Percentiles rank a stretch among this genome's conserved stretches.
phyloP scores from a whole-genome alignment of 1,139 yeast genomes.

The Kodamaea anthophila region DNA sequence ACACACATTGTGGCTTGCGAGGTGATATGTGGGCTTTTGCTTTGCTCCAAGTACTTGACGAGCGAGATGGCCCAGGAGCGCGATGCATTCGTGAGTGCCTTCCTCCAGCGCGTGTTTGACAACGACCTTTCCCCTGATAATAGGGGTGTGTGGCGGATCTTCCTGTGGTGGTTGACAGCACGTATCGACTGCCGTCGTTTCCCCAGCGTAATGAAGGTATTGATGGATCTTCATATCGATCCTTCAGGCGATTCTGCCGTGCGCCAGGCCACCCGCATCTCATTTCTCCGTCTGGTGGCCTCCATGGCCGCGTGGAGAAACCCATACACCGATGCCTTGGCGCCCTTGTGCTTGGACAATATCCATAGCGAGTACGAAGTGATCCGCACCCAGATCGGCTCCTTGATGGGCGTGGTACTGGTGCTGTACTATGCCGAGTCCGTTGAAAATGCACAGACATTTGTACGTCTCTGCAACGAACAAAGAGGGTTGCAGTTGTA shows the following conservation, averaged over 20 bases:
- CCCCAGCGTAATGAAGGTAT: slow-evolving; percentile 42
- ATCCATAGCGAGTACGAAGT: slow-evolving; percentile 63
- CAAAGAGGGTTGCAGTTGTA: slow-evolving; percentile 22
- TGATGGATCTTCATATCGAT: slow-evolving; percentile 47
- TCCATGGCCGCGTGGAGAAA: slow-evolving; percentile 55
- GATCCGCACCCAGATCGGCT: slow-evolving; percentile 69
- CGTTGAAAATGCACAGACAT: slow-evolving; percentile 34
- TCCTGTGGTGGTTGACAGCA: slow-evolving; percentile 69
- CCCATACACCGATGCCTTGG: slow-evolving; percentile 42
- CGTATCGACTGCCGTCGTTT: slow-evolving; percentile 64
- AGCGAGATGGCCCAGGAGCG: slow-evolving; percentile 24
- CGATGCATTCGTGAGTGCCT: slow-evolving; percentile 41
- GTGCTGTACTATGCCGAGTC: slow-evolving; percentile 50
- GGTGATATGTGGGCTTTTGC: slow-evolving; percentile 50
- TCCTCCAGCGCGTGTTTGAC: slow-evolving; percentile 43
- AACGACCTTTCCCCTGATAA: slow-evolving; percentile 74
- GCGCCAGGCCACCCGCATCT: slow-evolving; percentile 57
- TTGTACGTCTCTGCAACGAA: slow-evolving; percentile 33
- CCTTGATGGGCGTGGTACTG: slow-evolving; percentile 52
- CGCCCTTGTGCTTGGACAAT: slow-evolving; percentile 45
- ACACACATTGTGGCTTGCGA: slow-evolving; percentile 61
- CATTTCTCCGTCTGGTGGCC: slow-evolving; percentile 50
- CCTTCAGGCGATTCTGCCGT: slow-evolving; percentile 58
- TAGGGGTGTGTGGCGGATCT: slow-evolving; percentile 68
- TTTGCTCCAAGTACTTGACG: slow-evolving; percentile 38